phyloP scores from a whole-genome alignment of 768 basidiomycete genomes.

The Lactarius trivialis region DNA sequence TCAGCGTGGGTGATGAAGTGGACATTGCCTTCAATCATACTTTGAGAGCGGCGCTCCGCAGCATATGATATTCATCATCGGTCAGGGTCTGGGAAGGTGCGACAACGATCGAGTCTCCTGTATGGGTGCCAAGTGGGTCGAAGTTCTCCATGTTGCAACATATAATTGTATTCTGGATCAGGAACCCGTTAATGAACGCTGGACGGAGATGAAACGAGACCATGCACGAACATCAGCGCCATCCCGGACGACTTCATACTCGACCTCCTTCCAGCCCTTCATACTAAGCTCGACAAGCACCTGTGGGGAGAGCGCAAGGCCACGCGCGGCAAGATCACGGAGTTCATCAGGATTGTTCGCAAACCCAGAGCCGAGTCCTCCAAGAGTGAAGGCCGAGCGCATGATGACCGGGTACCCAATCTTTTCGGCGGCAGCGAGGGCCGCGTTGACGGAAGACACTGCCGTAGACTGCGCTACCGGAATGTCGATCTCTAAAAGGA shows the following conservation, averaged over 20 bases:
- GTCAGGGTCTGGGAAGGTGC: conserved; percentile 97
- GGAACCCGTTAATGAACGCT: not conserved
- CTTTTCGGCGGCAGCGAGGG: conserved; percentile 79
- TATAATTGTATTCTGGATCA: conserved; percentile 89
- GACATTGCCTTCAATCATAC: conserved; percentile 33
- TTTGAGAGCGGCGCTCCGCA: conserved; percentile 95
- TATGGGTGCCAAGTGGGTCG: conserved; percentile 97
- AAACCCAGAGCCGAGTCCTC: conserved; percentile 97
- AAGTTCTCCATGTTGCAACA: conserved; percentile 99
- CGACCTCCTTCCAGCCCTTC: conserved; percentile 99
- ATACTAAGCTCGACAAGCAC: conserved; percentile 95
- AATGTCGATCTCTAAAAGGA: conserved; percentile 45
- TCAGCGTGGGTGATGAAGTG: not conserved
- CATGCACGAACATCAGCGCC: conserved; percentile 76
- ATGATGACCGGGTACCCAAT: conserved; percentile 98
- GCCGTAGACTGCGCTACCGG: conserved; percentile 69
- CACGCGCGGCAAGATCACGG: conserved; percentile 88
- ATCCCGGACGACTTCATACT: conserved; percentile 98
- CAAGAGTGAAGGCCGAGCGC: conserved; percentile 94
- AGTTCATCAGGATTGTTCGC: conserved; percentile 93
- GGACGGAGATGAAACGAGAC: not conserved
- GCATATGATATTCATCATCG: conserved; percentile 98
- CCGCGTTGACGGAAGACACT: conserved; percentile 91
- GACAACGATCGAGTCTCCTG: conserved; percentile 98
- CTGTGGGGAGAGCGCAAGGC: conserved; percentile 86